Base-by-base conservation (phyloP, 2,329 filamentous ascomycete genomes). In the Colletotrichum endophyticum region DNA sequence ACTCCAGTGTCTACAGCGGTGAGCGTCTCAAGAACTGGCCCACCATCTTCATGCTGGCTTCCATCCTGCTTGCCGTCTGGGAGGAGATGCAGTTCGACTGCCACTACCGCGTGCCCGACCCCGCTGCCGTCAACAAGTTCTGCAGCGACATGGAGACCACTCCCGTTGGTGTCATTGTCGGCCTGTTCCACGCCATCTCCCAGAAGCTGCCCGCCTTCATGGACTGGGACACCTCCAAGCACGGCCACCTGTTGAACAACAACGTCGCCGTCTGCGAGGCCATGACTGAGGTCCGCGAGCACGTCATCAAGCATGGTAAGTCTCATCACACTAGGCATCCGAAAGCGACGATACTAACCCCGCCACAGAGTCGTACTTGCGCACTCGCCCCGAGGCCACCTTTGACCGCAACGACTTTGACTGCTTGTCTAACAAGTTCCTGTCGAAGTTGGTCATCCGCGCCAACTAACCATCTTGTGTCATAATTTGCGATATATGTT, bases 1-100 rank as follows among this genome's bases (percentile, higher is more conserved):
- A 98, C 90, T 98, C 95, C n/a, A 98, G 96, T 79, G 96, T 99
- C 61, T 99, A 99, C 90, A 98, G 95, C 81, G 96, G 96, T 76
- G 96, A 98, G 85, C 96, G 98, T 86, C 92, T 98, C 81, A 98
- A 98, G 92, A 98, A 98, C 88, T 99, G 96, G 96, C 96, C 96
- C 3, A 98, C 96, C 66, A 99, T 99, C 84, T 99, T 98, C 90
- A 98, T 99, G 92, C 90, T 98, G 72, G 96, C 96, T 12, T 96
- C 95, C 6, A 97, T 99, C 78, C 92, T 99, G 39, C 90, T 99
- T 64, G 95, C 95, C 13, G 95, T 99, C 25, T 99, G 96, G 96
- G 96, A 99, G 85, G 94, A 98, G 90, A 98, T 99, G 93, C 96
- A 99, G 85, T 99, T 98, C 83, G 96, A 99, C 87, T 98, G 95